Evolutionary conservation across 2,329 filamentous ascomycete genomes (phyloP).

Genomic region (Alternaria panax): DNA sequence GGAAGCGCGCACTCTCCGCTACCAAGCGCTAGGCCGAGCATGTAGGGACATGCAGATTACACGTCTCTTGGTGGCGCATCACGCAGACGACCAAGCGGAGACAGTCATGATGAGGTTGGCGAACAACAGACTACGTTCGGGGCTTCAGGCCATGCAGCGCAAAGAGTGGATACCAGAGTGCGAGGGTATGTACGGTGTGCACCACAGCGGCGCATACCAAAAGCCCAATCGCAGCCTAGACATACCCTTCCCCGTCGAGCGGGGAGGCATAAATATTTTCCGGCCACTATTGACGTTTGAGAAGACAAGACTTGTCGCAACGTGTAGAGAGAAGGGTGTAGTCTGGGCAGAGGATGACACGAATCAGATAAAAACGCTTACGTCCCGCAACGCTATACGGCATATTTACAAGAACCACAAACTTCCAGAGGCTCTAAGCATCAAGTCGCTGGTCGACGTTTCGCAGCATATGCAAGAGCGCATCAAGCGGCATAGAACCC

Average conservation of each 20-base stretch:
- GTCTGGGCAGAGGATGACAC: conserved; percentile 86
- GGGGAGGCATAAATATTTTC: conserved; percentile 70
- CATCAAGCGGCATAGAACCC: conserved; percentile 59
- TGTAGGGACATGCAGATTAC: conserved; percentile 63
- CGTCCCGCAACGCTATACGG: conserved; percentile 81
- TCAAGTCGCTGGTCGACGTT: conserved; percentile 61
- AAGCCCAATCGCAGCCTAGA: conserved; percentile 16
- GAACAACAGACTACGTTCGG: conserved; percentile 71
- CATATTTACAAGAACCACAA: conserved; percentile 65
- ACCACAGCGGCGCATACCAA: conserved; percentile 51
- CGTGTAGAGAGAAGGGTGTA: conserved; percentile 72
- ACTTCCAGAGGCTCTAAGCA: conserved; percentile 75
- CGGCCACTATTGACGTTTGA: conserved; percentile 74
- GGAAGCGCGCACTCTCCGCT: conserved; percentile 75
- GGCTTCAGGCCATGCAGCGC: conserved; percentile 72
- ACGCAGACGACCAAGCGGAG: conserved; percentile 90
- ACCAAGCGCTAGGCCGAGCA: conserved; percentile 70
- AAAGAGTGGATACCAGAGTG: conserved; percentile 82
- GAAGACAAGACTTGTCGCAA: conserved; percentile 76
- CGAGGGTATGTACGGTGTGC: conserved; percentile 73
- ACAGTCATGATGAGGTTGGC: conserved; percentile 83
- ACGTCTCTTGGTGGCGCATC: conserved; percentile 81
- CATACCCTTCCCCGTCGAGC: conserved; percentile 58
- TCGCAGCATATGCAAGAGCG: conserved; percentile 59
- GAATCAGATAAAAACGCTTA: conserved; percentile 79